phyloP scores from a whole-genome alignment of 2,329 filamentous ascomycete species.

The Stylonectria norvegica region DNA sequence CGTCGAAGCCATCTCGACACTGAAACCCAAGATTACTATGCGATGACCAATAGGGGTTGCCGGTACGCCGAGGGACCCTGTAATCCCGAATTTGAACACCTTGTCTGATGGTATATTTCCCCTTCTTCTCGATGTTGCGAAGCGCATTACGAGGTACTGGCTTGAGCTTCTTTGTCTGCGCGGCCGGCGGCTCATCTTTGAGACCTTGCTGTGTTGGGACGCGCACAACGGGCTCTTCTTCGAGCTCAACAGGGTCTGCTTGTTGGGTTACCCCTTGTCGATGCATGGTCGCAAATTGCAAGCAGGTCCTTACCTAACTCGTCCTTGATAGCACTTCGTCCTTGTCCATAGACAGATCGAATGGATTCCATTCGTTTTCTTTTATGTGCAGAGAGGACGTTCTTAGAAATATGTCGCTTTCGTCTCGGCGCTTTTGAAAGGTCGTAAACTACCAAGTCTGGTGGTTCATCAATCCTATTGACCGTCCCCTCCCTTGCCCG shows the following conservation, averaged over 20 bases:
- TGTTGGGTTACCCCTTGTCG: too few relatives aligned
- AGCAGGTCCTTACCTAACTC: conserved; percentile 2
- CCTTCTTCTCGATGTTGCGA: conserved; percentile 23
- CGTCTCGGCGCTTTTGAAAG: not conserved
- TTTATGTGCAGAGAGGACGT: too few relatives aligned
- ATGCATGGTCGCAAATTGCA: too few relatives aligned
- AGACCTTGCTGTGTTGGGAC: too few relatives aligned
- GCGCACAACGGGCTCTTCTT: not conserved
- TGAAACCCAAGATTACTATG: conserved; percentile 21
- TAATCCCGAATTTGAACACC: conserved; percentile 31
- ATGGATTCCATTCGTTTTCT: conserved; percentile 19
- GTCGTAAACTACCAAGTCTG: too few relatives aligned
- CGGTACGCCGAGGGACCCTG: conserved; percentile 15
- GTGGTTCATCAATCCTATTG: too few relatives aligned
- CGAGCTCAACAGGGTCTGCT: too few relatives aligned
- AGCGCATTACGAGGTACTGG: conserved; percentile 27
- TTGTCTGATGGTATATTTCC: conserved; percentile 26
- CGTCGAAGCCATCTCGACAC: conserved; percentile 32
- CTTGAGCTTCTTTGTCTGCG: conserved; percentile 19
- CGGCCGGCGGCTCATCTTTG: too few relatives aligned
- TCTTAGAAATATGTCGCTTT: too few relatives aligned
- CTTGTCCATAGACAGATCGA: conserved; percentile 5
- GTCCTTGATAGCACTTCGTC: not conserved
- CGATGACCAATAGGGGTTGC: not conserved
- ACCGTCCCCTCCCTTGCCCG: too few relatives aligned